These are phyloP conservation scores for Adansonia gregorii DNA, from an alignment of 441 rosid species.

Conservation along the genomic window DNA sequence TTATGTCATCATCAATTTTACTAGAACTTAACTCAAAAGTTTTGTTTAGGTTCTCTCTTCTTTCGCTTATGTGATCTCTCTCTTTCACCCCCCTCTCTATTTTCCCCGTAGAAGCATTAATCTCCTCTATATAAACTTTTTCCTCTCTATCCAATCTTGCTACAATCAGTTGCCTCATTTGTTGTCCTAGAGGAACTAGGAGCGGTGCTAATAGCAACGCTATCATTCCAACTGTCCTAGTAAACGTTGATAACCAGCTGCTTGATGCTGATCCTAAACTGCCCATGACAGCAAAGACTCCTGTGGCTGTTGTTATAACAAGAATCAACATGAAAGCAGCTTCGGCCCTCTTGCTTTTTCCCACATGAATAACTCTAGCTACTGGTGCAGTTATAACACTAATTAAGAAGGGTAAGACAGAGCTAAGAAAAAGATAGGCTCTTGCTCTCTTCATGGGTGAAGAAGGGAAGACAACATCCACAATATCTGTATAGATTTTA, in stretches of 20 bases:
- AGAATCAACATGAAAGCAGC: conserved; percentile 54
- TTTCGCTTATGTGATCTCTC: background rate
- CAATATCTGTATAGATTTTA: conserved; percentile 66
- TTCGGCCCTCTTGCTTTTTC: conserved; percentile 18
- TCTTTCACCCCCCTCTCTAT: conserved; percentile 31
- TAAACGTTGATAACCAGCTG: conserved; percentile 31
- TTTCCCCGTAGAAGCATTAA: background rate
- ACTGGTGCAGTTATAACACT: conserved; percentile 47
- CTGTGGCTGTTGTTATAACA: conserved; percentile 62
- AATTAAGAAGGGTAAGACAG: conserved; percentile 55
- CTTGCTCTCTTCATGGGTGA: conserved; percentile 49
- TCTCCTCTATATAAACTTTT: conserved; percentile 40
- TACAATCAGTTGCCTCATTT: conserved; percentile 29
- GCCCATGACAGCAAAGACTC: conserved; percentile 60
- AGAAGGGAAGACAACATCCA: conserved; percentile 38
- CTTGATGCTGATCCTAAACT: conserved; percentile 43
- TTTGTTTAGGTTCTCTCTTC: background rate
- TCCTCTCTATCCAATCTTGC: conserved; percentile 37
- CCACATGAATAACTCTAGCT: conserved; percentile 27
- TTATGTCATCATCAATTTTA: background rate
- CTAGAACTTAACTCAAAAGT: background rate
- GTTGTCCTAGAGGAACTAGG: conserved; percentile 44
- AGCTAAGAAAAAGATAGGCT: conserved; percentile 65
- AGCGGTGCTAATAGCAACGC: conserved; percentile 56
- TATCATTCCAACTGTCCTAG: conserved; percentile 50